phyloP scores from a whole-genome alignment of 2,329 filamentous ascomycete species.

The Aureobasidium leucospermi region DNA sequence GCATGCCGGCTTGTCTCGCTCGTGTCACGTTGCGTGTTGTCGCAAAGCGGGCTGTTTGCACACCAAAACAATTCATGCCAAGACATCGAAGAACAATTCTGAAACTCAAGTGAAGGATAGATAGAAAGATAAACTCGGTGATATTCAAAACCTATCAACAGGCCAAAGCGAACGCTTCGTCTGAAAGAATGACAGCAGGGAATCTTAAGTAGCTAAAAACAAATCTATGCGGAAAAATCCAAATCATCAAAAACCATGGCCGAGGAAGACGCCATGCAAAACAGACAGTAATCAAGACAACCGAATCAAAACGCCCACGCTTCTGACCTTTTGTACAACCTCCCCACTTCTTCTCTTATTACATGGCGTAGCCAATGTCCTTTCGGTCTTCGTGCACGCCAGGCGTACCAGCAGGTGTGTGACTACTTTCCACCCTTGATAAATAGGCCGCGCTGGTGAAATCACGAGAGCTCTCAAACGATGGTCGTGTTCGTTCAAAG shows the following conservation, averaged over 20 bases:
- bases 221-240: slow-evolving; percentile 11
- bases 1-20: slow-evolving; percentile 5
- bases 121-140: not conserved
- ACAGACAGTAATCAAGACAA: slow-evolving; percentile 12
- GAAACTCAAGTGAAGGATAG: not conserved
- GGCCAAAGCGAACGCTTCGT: not conserved
- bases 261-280: not conserved
- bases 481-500: slow-evolving; percentile 58
- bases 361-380: slow-evolving; percentile 11
- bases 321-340: slow-evolving; percentile 6
- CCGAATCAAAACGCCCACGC: not conserved
- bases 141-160: slow-evolving; percentile 11
- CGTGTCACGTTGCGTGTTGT: slow-evolving; percentile 7
- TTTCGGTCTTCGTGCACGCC: not conserved
- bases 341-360: not conserved
- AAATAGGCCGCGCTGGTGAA: slow-evolving; percentile 87
- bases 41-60: slow-evolving; percentile 1
- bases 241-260: slow-evolving; percentile 6
- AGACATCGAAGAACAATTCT: not conserved
- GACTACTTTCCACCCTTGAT: slow-evolving; percentile 61
- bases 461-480: slow-evolving; percentile 77
- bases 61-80: slow-evolving; percentile 8
- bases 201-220: slow-evolving; percentile 7
- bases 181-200: slow-evolving; percentile 10
- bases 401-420: slow-evolving; percentile 13